Conservation (phyloP, 139 green algal genomes). For the Bryopsis sp. region DNA sequence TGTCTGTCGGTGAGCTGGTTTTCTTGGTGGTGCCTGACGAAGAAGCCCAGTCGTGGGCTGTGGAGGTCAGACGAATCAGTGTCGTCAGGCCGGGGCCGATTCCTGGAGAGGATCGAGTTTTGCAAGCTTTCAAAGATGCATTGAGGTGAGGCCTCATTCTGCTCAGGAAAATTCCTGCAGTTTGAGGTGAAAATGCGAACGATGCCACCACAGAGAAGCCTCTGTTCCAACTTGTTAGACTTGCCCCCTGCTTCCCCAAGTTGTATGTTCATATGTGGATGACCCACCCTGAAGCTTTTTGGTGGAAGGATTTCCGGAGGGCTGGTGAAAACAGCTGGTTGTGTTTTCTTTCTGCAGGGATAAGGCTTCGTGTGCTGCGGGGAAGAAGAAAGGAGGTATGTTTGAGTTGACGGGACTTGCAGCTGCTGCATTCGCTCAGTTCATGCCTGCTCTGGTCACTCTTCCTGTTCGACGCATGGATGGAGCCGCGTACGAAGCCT, state of each 20-base stretch:
- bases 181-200: too few relatives aligned
- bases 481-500: not conserved
- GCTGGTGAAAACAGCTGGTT: too few relatives aligned
- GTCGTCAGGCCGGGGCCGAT: not conserved
- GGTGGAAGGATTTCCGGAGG: too few relatives aligned
- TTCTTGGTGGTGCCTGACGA: not conserved
- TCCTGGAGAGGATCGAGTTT: not conserved
- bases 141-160: not conserved
- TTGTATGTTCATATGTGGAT: too few relatives aligned
- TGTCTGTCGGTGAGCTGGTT: conserved; percentile 10
- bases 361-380: too few relatives aligned
- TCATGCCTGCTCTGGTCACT: not conserved
- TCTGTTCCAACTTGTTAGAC: too few relatives aligned
- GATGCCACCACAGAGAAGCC: too few relatives aligned
- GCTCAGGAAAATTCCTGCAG: too few relatives aligned
- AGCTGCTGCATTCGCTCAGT: not conserved
- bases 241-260: too few relatives aligned
- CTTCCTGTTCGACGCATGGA: not conserved
- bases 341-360: too few relatives aligned
- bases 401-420: not conserved
- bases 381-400: not conserved
- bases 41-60: not conserved
- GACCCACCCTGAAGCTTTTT: too few relatives aligned
- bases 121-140: conserved; percentile 5
- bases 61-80: not conserved